Percentiles rank a stretch among this genome's conserved stretches.
phyloP scores from a whole-genome alignment of 805 yeast genomes.

The Saccharomycopsis sp. region DNA sequence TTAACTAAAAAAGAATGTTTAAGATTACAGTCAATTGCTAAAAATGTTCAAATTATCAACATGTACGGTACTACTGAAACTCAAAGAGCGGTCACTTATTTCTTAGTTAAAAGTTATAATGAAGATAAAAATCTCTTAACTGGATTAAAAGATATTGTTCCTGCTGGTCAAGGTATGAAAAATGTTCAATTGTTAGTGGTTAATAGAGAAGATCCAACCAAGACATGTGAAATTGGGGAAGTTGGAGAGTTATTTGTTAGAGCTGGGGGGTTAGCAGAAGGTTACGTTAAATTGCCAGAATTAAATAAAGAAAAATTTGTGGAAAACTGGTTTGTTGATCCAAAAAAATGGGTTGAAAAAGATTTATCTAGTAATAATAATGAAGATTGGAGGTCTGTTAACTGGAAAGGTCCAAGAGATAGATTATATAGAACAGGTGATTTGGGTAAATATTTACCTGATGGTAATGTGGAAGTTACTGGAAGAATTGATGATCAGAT shows the following conservation, averaged over 20 bases:
- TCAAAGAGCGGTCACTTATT: slow-evolving; percentile 94
- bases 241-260: slow-evolving; percentile 98
- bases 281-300: slow-evolving; percentile 87
- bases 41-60: slow-evolving; percentile 81
- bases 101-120: slow-evolving; percentile 68
- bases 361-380: not conserved
- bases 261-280: slow-evolving; percentile 97
- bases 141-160: slow-evolving; percentile 88
- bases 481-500: slow-evolving; percentile 99
- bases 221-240: slow-evolving; percentile 97
- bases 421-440: slow-evolving; percentile 96
- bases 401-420: slow-evolving; percentile 93
- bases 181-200: slow-evolving; percentile 93
- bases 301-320: slow-evolving; percentile 81
- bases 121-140: slow-evolving; percentile 65
- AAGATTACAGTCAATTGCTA: slow-evolving; percentile 84
- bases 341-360: slow-evolving; percentile 22
- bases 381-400: slow-evolving; percentile 49
- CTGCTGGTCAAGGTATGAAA: slow-evolving; percentile 97
- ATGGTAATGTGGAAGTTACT: slow-evolving; percentile 95
- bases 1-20: slow-evolving; percentile 95
- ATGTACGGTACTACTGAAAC: slow-evolving; percentile 99
- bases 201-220: slow-evolving; percentile 77
- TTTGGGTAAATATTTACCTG: slow-evolving; percentile 91
- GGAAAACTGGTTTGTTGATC: slow-evolving; percentile 79